Evolutionary conservation across 148 eudicot species (phyloP).

Genomic region (Rhododendron williamsianum): DNA sequence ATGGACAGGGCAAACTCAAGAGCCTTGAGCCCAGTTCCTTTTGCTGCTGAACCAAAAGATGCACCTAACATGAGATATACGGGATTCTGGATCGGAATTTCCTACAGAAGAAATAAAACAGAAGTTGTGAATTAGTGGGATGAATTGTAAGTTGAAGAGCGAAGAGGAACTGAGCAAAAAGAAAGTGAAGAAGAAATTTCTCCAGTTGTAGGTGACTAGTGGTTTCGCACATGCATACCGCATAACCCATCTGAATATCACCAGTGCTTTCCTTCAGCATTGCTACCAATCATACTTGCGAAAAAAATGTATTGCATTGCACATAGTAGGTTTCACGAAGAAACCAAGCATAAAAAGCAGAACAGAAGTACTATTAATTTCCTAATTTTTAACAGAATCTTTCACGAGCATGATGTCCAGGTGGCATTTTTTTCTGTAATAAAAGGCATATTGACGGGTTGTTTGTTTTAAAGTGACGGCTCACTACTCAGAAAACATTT

Average conservation of each 20-base stretch:
- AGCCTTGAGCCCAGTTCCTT: conserved; percentile 99
- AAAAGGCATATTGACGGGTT: background rate
- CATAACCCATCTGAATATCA: background rate
- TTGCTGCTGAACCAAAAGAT: conserved; percentile 97
- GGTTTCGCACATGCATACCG: background rate
- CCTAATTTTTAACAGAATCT: background rate
- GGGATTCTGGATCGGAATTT: conserved; percentile 80
- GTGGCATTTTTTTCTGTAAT: background rate
- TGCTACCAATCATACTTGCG: background rate
- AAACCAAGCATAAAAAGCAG: background rate
- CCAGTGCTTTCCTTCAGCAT: background rate
- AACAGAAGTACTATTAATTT: background rate
- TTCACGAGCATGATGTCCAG: background rate
- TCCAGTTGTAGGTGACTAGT: background rate
- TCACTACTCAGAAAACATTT: background rate
- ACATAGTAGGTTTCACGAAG: background rate
- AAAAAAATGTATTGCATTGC: background rate
- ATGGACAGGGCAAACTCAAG: conserved; percentile 96
- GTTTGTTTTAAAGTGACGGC: background rate
- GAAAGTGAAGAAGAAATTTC: background rate
- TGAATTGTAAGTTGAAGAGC: background rate
- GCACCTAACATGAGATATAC: conserved; percentile 96
- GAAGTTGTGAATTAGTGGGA: background rate
- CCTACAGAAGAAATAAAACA: conserved; percentile 47
- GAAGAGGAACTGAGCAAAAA: background rate